Evolutionary conservation across 1,284 basidiomycete species (phyloP).

Genomic region (Sporisorium reilianum): DNA sequence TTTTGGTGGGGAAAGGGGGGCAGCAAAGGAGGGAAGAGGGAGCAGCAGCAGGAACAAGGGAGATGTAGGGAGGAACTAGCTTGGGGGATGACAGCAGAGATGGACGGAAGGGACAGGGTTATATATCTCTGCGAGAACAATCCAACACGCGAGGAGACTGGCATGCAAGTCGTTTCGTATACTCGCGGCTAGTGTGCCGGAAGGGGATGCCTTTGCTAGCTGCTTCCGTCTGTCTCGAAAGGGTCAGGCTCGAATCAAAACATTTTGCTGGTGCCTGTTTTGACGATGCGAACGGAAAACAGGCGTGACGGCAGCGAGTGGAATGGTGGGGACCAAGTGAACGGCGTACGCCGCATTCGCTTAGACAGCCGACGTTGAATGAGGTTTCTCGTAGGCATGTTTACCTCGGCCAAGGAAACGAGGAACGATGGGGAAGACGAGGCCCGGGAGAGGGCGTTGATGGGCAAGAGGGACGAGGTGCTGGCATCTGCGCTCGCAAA

Average conservation of each 20-base stretch:
- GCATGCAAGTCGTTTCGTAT: no score
- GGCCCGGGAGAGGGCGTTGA: neutral
- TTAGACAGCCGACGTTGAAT: conserved; percentile 43
- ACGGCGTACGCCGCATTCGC: conserved; percentile 34
- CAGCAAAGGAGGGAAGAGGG: conserved; percentile 23
- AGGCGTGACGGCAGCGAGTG: conserved; percentile 5
- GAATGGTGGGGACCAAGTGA: conserved; percentile 5
- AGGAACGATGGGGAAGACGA: neutral
- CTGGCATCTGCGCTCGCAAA: conserved; percentile 2
- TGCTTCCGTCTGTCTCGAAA: neutral
- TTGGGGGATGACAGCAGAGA: conserved; percentile 23
- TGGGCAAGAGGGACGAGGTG: conserved; percentile 1
- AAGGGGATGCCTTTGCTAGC: neutral
- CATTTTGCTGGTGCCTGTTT: conserved; percentile 20
- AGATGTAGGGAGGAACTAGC: conserved; percentile 40
- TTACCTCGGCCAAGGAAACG: conserved; percentile 7
- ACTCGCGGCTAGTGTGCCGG: neutral
- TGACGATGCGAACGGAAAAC: conserved; percentile 1
- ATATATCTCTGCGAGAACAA: conserved; percentile 20
- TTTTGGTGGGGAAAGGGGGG: conserved; percentile 23
- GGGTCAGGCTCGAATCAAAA: conserved; percentile 30
- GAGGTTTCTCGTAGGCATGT: conserved; percentile 48
- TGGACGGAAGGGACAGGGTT: conserved; percentile 13
- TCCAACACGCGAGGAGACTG: conserved; percentile 23
- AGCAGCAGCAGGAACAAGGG: conserved; percentile 43